Base-by-base conservation (phyloP, 163 green algal genomes). In the Volvox carteri region DNA sequence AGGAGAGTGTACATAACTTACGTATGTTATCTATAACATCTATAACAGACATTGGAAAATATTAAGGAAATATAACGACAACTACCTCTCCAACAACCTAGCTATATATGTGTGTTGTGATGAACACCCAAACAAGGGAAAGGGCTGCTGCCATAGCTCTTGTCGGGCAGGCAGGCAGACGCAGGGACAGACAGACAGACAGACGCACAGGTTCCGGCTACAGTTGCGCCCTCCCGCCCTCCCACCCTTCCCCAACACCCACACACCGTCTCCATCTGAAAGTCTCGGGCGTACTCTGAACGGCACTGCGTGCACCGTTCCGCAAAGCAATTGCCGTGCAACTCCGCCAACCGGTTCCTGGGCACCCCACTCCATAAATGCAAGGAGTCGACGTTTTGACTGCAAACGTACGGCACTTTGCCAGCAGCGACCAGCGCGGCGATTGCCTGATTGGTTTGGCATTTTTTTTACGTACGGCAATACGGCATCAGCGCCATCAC, bases 301-400 rank as follows among this genome's bases (percentile, higher is more conserved):
- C 91, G 88, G 93, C 96, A 98, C 7, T 67, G 79, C 14, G 56
- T 33, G 92, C 97, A 99, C 39, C 92, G 90, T 90, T 98, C 97
- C 11, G 93, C 92, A 88, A 99, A 99, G 92, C 96, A 99, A 93
- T 99, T 99, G 88, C 98, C 98, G 89, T 99, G 98, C 87, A 99
- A 94, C 93, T 99, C 98, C 6, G 97, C 96, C 18, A 99, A 87
- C 80, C 92, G 41, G 0, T 79, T 72, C 0, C 94, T 86, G 0
- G 95, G 94, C 42, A 99, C 90, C n/a, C 96, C 97, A 14, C 93
- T 97, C n/a, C 98, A 94, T 62, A 98, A 88, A 93, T 99, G 98
- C 85, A 99, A 87, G 35, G 95, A 92, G 89, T 99, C 98, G n/a
- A 99, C 98, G 87, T 99, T 99, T 86, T 99, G 97, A 78, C 92